phyloP scores from a whole-genome alignment of 305 asterid species.

The Ilex paraguariensis region DNA sequence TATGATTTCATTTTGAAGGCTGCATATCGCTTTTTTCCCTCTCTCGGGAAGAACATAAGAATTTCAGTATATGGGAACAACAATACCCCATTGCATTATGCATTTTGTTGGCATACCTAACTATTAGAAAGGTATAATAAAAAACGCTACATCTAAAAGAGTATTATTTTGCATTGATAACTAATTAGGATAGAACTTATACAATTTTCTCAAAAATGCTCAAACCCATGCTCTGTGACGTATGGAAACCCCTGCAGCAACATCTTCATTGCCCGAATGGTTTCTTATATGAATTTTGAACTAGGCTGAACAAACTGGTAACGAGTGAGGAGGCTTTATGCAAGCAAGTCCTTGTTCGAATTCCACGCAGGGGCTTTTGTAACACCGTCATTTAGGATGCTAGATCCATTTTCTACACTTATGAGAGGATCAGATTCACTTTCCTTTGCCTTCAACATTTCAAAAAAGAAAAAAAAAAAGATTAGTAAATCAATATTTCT shows the following conservation, averaged over 20 bases:
- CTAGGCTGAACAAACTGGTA: slow-evolving; percentile 9
- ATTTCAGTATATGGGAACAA: too few species aligned
- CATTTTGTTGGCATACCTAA: too few species aligned
- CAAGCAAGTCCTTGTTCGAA: slow-evolving; percentile 64
- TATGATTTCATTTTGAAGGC: too few species aligned
- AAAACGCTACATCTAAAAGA: slow-evolving; percentile 12
- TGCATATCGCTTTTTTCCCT: too few species aligned
- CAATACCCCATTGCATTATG: too few species aligned
- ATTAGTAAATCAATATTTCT: slow-evolving; percentile 11
- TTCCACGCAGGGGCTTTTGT: slow-evolving; percentile 55
- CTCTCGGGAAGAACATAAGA: too few species aligned
- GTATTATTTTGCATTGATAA: slow-evolving; percentile 28
- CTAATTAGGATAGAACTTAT: slow-evolving; percentile 17
- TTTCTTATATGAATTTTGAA: slow-evolving; percentile 15
- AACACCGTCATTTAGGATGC: slow-evolving; percentile 32
- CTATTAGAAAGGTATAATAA: too few species aligned
- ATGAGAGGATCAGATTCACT: slow-evolving; percentile 63
- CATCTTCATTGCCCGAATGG: slow-evolving; percentile 34
- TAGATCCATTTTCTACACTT: slow-evolving; percentile 56
- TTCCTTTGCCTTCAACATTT: slow-evolving; percentile 47
- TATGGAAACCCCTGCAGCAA: slow-evolving; percentile 25
- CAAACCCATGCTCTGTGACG: slow-evolving; percentile 23
- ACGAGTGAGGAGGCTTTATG: slow-evolving; percentile 20
- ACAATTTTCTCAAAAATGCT: slow-evolving; percentile 19
- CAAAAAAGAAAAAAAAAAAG: slow-evolving; percentile 5